These are phyloP conservation scores for Scorias spongiosa DNA, from an alignment of 2,329 filamentous ascomycete species.

Conservation along the genomic window DNA sequence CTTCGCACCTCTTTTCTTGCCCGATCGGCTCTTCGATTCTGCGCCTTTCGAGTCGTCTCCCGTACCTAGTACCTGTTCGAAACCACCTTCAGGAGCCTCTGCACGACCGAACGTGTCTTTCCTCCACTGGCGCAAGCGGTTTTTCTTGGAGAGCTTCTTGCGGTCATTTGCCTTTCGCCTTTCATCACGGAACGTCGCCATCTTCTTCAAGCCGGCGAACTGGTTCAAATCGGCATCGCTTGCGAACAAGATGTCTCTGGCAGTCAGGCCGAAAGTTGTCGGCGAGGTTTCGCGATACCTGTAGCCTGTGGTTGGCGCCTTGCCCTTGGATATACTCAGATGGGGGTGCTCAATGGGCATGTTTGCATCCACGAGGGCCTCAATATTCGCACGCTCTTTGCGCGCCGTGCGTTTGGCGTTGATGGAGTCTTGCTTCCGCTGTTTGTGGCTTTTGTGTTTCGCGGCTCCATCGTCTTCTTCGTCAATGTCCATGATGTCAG, in stretches of 20 bases:
- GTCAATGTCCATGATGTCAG: conserved; percentile 23
- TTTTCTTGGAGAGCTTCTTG: conserved; percentile 86
- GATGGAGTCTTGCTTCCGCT: conserved; percentile 26
- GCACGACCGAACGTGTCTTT: conserved; percentile 50
- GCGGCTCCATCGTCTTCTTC: conserved; percentile 22
- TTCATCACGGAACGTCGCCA: conserved; percentile 72
- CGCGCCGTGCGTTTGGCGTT: conserved; percentile 58
- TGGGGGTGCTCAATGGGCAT: conserved; percentile 52
- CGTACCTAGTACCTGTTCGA: conserved; percentile 15
- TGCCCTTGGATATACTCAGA: conserved; percentile 32
- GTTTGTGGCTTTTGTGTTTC: conserved; percentile 29
- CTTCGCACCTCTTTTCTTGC: too few species aligned
- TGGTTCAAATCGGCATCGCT: conserved; percentile 76
- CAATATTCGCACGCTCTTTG: conserved; percentile 67
- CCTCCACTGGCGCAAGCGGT: conserved; percentile 73
- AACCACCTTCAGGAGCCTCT: conserved; percentile 33
- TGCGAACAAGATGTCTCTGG: conserved; percentile 81
- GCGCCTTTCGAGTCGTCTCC: too few species aligned
- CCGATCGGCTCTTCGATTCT: too few species aligned
- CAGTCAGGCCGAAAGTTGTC: conserved; percentile 73
- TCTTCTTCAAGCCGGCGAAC: conserved; percentile 86
- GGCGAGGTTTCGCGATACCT: conserved; percentile 91
- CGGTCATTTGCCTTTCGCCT: conserved; percentile 82
- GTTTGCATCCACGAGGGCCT: conserved; percentile 69
- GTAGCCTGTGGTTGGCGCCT: conserved; percentile 45